Evolutionary conservation across 192 early-diverging fungal genomes (phyloP), one percentile per base, ranked within the genome.

Genomic region (Coemansia guatemalensis): DNA sequence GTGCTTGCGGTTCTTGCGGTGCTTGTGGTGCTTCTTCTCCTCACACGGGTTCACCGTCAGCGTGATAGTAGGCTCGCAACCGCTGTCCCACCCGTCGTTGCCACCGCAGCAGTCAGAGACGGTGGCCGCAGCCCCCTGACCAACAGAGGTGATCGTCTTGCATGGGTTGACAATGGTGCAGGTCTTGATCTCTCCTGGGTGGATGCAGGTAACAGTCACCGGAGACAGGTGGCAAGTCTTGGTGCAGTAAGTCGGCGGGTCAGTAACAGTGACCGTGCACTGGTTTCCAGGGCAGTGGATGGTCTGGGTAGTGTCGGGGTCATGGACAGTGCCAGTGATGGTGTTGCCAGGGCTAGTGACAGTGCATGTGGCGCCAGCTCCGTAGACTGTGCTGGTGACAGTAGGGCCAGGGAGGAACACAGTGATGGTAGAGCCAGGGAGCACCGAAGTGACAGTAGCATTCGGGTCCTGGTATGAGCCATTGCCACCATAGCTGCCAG

Each of bases 201-300:
- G 60, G 58, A 78, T 78, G 60, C 66, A 78, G 18, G 75, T 68
- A 4, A 78, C 62, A 32, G 75, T 78, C 61, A 78, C 55, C 17
- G 75, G 69, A n/a, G 75, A 62, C 69, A 68, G 64, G 57, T 78
- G 65, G 66, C 75, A 72, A 29, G 75, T 68, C 75, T 78, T 78
- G 56, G 75, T 78, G 65, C 71, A 58, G 21, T 21, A 39, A 8
- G 44, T 23, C 2, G 66, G 53, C 11, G 69, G 65, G 41, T 78
- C 75, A 25, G 50, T 68, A 50, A 72, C 65, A 9, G 69, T 71
- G 41, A 62, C 60, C 4, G 62, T 71, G 62, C 52, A 30, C 23
- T 58, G 58, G 66, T 18, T 50, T 17, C 75, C 75, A 24, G 67
- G 60, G 62, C 66, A 68, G 58, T 62, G 73, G 58, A 74, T 49